A percentile compares a stretch with the other conserved stretches of the same genome.
Conservation (phyloP, 177 flowering plant species). For the Vitis hybrid region DNA sequence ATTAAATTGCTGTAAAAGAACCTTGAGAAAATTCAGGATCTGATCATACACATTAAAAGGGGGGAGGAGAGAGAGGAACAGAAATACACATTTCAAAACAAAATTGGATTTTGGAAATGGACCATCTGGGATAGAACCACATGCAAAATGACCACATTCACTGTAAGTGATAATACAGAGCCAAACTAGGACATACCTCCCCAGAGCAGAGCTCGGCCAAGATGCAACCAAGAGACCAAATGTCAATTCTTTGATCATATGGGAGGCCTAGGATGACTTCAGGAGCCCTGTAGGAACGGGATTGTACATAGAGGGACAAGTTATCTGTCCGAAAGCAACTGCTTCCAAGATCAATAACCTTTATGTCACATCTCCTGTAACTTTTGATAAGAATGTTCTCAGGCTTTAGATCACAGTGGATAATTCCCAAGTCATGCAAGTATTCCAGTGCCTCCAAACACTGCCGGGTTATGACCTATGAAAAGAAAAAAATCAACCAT, state of each 20-base stretch:
- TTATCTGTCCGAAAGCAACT: conserved; percentile 86
- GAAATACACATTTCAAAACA: background rate
- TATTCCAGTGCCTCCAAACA: conserved; percentile 85
- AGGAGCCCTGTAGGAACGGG: conserved; percentile 97
- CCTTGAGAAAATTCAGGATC: background rate
- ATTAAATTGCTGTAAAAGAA: no score
- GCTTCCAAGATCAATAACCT: conserved; percentile 95
- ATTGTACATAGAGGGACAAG: conserved; percentile 84
- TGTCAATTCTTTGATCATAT: conserved; percentile 80
- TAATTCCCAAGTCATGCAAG: conserved; percentile 77
- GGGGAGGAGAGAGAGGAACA: background rate
- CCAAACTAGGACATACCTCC: conserved; percentile 50
- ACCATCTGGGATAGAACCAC: background rate
- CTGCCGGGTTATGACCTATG: conserved; percentile 76
- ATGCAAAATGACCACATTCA: background rate
- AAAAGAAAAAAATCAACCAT: background rate
- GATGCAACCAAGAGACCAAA: conserved; percentile 96
- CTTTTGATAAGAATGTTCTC: conserved; percentile 92
- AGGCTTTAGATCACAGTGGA: conserved; percentile 96
- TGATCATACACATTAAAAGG: no score
- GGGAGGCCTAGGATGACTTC: conserved; percentile 93
- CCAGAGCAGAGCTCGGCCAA: conserved; percentile 92
- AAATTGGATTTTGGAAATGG: background rate
- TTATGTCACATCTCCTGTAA: conserved; percentile 81
- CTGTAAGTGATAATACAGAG: background rate